Conservation (phyloP, 768 basidiomycete species). For the Mrakia gelida region DNA sequence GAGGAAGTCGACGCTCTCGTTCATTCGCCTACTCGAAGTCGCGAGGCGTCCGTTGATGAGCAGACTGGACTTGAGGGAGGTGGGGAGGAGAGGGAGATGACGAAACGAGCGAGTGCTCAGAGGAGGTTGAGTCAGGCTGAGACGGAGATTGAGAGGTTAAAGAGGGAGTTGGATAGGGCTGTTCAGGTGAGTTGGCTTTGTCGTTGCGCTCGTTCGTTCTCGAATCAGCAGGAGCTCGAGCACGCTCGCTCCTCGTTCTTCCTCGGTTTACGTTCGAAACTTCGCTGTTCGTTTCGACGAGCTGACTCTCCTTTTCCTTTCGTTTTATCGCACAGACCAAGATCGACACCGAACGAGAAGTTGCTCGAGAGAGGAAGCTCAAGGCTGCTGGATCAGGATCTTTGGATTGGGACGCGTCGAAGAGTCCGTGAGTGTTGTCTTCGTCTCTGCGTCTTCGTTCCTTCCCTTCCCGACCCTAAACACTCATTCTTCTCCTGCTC, state of each 20-base stretch:
- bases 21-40: neutral
- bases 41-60: neutral
- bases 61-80: neutral
- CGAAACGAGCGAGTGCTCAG: neutral
- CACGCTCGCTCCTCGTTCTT: too few species aligned
- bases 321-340: neutral
- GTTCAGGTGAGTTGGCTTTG: neutral
- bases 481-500: neutral
- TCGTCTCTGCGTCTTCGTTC: neutral
- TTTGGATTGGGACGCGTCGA: neutral
- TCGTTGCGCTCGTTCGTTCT: neutral
- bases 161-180: neutral
- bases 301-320: neutral
- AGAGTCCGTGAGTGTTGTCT: neutral
- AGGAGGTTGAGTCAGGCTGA: neutral
- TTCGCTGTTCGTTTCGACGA: too few species aligned
- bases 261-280: too few species aligned
- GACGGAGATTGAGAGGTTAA: slow-evolving; percentile 3
- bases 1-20: neutral
- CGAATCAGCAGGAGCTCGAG: too few species aligned
- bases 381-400: neutral
- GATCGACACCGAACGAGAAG: slow-evolving; percentile 11
- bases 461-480: neutral
- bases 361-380: slow-evolving; percentile 6
- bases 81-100: too few species aligned